Conservation (phyloP, 768 basidiomycete genomes). For the Stropharia rugosoannulata region DNA sequence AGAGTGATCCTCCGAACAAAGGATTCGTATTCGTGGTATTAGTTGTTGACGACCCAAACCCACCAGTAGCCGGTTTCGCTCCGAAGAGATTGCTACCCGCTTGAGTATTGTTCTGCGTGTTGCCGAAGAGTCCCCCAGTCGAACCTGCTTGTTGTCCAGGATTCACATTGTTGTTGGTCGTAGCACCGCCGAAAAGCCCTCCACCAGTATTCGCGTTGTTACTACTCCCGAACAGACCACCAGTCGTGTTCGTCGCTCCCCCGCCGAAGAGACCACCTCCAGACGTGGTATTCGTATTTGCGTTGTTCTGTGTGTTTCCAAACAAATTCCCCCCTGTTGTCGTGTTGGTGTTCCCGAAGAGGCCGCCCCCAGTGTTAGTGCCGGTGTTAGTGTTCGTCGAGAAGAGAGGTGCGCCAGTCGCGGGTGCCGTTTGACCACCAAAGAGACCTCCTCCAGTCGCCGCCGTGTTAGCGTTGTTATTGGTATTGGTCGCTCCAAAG, state of each 20-base stretch:
- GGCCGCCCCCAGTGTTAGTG: no score
- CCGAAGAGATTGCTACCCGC: slow-evolving; percentile 24
- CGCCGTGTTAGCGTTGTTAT: neutral
- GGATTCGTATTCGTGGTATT: slow-evolving; percentile 16
- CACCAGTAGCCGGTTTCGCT: slow-evolving; percentile 10
- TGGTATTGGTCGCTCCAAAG: slow-evolving; percentile 8
- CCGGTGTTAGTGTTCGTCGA: slow-evolving; percentile 14
- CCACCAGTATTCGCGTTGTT: slow-evolving; percentile 2
- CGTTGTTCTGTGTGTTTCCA: slow-evolving; percentile 9
- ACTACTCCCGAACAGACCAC: slow-evolving; percentile 13
- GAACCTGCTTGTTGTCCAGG: slow-evolving; percentile 8
- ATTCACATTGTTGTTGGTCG: neutral
- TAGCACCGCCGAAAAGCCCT: neutral
- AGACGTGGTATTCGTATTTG: slow-evolving; percentile 2
- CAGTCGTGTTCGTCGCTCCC: neutral
- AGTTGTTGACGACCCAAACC: slow-evolving; percentile 24
- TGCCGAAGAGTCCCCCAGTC: slow-evolving; percentile 21
- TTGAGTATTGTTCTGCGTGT: slow-evolving; percentile 9
- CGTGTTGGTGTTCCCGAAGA: slow-evolving; percentile 7
- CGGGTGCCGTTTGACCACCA: slow-evolving; percentile 16
- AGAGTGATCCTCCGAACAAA: slow-evolving; percentile 24
- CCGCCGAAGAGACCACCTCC: neutral
- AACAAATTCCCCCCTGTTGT: slow-evolving; percentile 26
- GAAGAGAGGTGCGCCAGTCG: slow-evolving; percentile 24
- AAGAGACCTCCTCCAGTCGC: slow-evolving; percentile 12